These are phyloP conservation scores for Paracamarosporium sp. DNA, from an alignment of 2,329 filamentous ascomycete species.

Conservation along the genomic window DNA sequence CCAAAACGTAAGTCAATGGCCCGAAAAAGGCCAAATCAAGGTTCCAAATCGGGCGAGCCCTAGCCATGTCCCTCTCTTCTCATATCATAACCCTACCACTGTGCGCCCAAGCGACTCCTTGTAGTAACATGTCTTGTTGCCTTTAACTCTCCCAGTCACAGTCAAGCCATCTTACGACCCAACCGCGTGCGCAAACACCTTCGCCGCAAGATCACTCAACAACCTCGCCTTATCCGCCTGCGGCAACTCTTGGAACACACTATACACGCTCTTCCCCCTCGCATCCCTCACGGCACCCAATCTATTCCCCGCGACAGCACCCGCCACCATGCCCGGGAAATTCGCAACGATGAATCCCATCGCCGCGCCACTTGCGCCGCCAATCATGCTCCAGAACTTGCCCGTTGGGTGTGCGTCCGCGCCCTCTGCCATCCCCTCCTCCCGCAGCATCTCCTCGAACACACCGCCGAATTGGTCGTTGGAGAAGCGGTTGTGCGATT, in stretches of 20 bases:
- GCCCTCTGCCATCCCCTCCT: constrained; percentile 73
- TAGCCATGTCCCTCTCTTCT: not conserved
- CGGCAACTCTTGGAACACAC: constrained; percentile 88
- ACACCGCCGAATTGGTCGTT: constrained; percentile 83
- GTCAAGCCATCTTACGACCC: constrained; percentile 17
- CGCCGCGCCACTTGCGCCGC: constrained; percentile 84
- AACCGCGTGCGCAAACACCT: constrained; percentile 83
- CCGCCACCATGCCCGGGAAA: constrained; percentile 85
- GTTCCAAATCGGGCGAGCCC: not conserved
- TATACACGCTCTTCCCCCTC: constrained; percentile 93
- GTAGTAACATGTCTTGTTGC: not conserved
- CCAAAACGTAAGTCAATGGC: too few relatives aligned
- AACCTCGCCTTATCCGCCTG: constrained; percentile 81
- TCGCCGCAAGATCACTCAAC: constrained; percentile 82
- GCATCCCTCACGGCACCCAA: constrained; percentile 89
- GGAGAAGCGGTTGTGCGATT: constrained; percentile 63
- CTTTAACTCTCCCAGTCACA: not conserved
- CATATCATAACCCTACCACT: not conserved
- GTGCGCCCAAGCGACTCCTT: not conserved
- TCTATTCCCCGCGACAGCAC: constrained; percentile 89
- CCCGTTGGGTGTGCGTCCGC: constrained; percentile 66
- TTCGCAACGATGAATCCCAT: constrained; percentile 96
- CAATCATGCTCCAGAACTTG: constrained; percentile 86
- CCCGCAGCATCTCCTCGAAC: constrained; percentile 62
- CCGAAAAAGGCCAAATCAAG: too few relatives aligned